phyloP scores from a whole-genome alignment of 495 filamentous ascomycete genomes.

The Barbatosphaeria neglecta region DNA sequence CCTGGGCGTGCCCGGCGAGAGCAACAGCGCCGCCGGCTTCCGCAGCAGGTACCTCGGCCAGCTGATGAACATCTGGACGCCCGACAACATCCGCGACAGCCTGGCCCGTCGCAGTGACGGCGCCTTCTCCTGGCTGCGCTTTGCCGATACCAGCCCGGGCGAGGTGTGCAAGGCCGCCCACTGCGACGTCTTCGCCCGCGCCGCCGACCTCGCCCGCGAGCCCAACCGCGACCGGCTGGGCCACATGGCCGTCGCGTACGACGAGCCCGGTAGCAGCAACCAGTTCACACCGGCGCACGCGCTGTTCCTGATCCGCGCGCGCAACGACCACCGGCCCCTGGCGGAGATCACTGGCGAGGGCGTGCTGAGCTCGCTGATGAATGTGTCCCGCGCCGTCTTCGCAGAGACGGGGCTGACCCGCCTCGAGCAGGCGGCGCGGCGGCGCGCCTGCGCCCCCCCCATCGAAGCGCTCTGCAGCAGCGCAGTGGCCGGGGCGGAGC shows the following conservation, averaged over 20 bases:
- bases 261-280: slow-evolving; percentile 40
- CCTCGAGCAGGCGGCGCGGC: slow-evolving; percentile 69
- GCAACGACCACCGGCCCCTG: slow-evolving; percentile 53
- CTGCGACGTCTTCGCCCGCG: slow-evolving; percentile 43
- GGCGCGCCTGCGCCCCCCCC: slow-evolving; percentile 74
- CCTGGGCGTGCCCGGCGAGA: slow-evolving; percentile 61
- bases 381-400: slow-evolving; percentile 58
- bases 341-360: slow-evolving; percentile 64
- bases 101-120: slow-evolving; percentile 39
- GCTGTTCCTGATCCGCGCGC: slow-evolving; percentile 66
- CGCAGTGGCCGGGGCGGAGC: slow-evolving; percentile 53
- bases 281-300: slow-evolving; percentile 61
- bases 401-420: slow-evolving; percentile 55
- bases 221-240: slow-evolving; percentile 41
- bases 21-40: slow-evolving; percentile 68
- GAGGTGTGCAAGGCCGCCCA: slow-evolving; percentile 60
- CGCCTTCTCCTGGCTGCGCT: slow-evolving; percentile 84
- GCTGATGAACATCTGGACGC: slow-evolving; percentile 79
- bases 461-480: slow-evolving; percentile 68
- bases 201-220: slow-evolving; percentile 40
- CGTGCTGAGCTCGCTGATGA: slow-evolving; percentile 62
- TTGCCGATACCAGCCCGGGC: slow-evolving; percentile 62
- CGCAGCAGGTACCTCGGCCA: slow-evolving; percentile 59
- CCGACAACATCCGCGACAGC: slow-evolving; percentile 59
- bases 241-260: slow-evolving; percentile 29